These are phyloP conservation scores for Conticribra weissflogii DNA, from an alignment of 108 stramenopile species.

Conservation along the genomic window DNA sequence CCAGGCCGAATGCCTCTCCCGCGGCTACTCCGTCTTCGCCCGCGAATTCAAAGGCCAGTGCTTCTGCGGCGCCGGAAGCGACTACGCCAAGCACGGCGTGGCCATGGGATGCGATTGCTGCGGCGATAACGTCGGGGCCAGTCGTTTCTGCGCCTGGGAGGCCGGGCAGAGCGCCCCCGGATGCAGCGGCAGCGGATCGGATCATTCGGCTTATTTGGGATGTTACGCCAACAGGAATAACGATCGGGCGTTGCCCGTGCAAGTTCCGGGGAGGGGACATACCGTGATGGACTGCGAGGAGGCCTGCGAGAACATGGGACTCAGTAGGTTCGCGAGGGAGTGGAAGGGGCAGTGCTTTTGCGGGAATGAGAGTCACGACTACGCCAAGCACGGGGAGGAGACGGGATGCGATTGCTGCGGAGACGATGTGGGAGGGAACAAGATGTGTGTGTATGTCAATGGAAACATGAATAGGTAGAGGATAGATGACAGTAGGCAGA, in stretches of 20 bases:
- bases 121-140: conserved; percentile 20
- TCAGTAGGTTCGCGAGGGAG: conserved; percentile 7
- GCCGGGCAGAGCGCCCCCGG: conserved; percentile 6
- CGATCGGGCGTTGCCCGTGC: not conserved
- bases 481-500: not conserved
- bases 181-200: not conserved
- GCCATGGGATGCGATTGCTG: conserved; percentile 28
- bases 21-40: conserved; percentile 19
- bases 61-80: conserved; percentile 11
- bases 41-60: conserved; percentile 30
- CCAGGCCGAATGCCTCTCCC: conserved; percentile 10
- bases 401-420: conserved; percentile 18
- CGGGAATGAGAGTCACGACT: not conserved
- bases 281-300: not conserved
- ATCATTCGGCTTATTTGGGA: conserved; percentile 6
- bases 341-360: conserved; percentile 25
- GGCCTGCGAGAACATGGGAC: conserved; percentile 3
- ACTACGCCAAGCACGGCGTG: conserved; percentile 18
- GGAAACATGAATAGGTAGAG: not conserved
- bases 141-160: conserved; percentile 22
- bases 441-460: conserved; percentile 12
- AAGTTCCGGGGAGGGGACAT: not conserved
- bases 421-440: conserved; percentile 6
- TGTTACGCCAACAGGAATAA: conserved; percentile 3
- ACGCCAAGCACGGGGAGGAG: conserved; percentile 1